These are phyloP conservation scores for Breviolum minutum DNA, from an alignment of 73 alveolate genomes.

Conservation along the genomic window DNA sequence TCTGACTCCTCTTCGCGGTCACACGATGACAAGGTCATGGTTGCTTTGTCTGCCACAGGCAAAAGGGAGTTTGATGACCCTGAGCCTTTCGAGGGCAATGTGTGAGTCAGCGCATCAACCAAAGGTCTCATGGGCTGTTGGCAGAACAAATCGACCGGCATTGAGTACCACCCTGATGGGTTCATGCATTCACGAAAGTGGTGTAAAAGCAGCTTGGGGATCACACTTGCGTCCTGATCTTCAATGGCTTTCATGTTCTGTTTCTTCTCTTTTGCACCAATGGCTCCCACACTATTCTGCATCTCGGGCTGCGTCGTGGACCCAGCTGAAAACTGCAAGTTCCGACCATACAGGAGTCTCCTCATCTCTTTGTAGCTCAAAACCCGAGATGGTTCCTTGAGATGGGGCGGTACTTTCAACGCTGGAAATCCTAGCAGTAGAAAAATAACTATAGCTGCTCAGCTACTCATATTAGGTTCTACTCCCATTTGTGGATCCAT, in stretches of 20 bases:
- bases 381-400: neutral
- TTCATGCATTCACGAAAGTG: slow-evolving; percentile 4
- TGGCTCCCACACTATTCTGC: neutral
- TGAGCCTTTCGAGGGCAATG: neutral
- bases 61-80: neutral
- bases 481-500: no score
- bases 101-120: neutral
- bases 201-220: neutral
- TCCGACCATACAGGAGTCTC: neutral
- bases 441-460: no score
- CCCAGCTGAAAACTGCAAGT: slow-evolving; percentile 3
- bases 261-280: neutral
- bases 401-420: no score
- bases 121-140: neutral
- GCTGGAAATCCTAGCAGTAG: neutral
- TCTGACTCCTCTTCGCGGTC: neutral
- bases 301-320: slow-evolving; percentile 5
- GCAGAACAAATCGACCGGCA: neutral
- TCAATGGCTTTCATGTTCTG: neutral
- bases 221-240: neutral
- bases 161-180: neutral
- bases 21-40: neutral
- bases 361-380: neutral
- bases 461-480: no score
- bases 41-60: neutral